Conservation (phyloP, 139 green algal genomes). For the Chlorella vulgaris region DNA sequence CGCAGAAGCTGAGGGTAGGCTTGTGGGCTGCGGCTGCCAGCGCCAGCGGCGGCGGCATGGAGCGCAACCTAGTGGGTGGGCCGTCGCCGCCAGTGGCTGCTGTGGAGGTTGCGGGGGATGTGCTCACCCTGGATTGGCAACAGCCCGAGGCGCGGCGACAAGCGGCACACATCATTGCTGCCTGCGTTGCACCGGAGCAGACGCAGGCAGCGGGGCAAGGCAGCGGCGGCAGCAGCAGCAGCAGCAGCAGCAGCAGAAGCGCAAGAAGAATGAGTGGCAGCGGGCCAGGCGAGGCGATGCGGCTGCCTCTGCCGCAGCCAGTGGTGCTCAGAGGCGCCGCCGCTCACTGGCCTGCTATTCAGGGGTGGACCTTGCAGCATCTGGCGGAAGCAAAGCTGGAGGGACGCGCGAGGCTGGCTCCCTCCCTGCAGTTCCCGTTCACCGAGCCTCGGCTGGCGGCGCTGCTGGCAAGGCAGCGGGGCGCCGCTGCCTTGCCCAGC, state of each 20-base stretch:
- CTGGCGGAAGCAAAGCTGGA: not conserved
- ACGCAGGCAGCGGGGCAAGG: not conserved
- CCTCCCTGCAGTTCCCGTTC: constrained; percentile 26
- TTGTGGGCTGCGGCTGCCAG: not conserved
- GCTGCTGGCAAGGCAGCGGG: constrained; percentile 1
- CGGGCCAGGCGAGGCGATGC: too few species aligned
- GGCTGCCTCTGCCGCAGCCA: not conserved
- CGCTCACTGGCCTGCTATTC: constrained; percentile 19
- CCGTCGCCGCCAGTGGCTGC: not conserved
- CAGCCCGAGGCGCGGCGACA: constrained; percentile 3
- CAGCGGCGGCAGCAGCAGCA: not conserved
- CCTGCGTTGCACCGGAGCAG: not conserved
- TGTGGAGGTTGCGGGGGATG: not conserved
- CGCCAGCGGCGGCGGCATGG: not conserved
- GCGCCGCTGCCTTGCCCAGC: constrained; percentile 2
- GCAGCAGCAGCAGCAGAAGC: too few species aligned
- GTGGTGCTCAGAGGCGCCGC: constrained; percentile 20
- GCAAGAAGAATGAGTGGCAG: too few species aligned
- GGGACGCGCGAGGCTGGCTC: constrained; percentile 1
- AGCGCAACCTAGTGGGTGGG: not conserved
- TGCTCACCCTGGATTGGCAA: constrained; percentile 7
- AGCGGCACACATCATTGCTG: not conserved
- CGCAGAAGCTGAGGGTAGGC: not conserved
- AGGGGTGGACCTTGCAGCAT: not conserved
- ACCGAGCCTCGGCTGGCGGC: constrained; percentile 18